These are phyloP conservation scores for Bacterosira constricta DNA, from an alignment of 108 stramenopile genomes.

Conservation along the genomic window DNA sequence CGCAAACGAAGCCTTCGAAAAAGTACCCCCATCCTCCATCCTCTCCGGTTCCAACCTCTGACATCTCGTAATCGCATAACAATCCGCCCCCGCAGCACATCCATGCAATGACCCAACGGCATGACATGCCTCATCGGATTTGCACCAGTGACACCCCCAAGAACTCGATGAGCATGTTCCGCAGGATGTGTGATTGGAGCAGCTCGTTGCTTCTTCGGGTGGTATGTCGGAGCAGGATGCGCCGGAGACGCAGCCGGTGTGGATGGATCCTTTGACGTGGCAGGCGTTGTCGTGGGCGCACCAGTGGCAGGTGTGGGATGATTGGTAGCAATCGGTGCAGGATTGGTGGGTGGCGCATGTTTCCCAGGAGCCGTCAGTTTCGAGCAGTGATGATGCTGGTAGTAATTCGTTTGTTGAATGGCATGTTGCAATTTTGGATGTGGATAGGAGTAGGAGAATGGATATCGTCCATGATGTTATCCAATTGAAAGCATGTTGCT, in stretches of 20 bases:
- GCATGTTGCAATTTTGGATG: background rate
- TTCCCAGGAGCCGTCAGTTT: background rate
- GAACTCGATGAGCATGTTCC: constrained; percentile 27
- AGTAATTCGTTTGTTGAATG: background rate
- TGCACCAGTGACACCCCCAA: constrained; percentile 60
- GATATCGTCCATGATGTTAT: background rate
- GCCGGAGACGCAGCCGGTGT: constrained; percentile 73
- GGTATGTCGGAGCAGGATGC: constrained; percentile 59
- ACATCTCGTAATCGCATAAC: constrained; percentile 87
- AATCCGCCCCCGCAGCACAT: constrained; percentile 80
- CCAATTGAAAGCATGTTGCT: no score
- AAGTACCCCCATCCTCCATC: constrained; percentile 38
- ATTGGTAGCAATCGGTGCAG: constrained; percentile 65
- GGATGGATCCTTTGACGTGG: constrained; percentile 73
- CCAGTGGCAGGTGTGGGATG: constrained; percentile 76
- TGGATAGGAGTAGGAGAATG: background rate
- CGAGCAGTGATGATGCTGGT: background rate
- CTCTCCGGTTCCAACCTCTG: constrained; percentile 66
- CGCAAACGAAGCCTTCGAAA: constrained; percentile 26
- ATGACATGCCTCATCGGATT: constrained; percentile 68
- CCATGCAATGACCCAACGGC: constrained; percentile 81
- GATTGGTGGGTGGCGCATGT: constrained; percentile 66
- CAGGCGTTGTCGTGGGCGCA: constrained; percentile 81
- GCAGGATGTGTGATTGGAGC: constrained; percentile 39
- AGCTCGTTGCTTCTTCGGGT: constrained; percentile 1